phyloP scores from a whole-genome alignment of 805 yeast genomes.

The Monosporozyma solicola region DNA sequence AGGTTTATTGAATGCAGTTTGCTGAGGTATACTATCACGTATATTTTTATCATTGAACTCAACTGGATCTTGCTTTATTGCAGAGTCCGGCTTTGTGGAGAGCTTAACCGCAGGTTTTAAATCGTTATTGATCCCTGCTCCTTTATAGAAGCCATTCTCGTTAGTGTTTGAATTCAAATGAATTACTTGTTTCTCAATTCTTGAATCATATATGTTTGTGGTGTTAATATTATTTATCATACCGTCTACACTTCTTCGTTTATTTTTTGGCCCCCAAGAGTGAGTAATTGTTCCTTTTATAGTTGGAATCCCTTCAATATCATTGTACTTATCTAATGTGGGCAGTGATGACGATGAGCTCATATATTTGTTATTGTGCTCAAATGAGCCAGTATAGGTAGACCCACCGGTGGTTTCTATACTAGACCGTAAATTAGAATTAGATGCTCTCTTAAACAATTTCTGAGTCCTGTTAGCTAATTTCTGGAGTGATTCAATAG shows the following conservation, averaged over 20 bases:
- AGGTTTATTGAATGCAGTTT: neutral
- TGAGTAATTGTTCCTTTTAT: slow-evolving; percentile 43
- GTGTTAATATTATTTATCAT: neutral
- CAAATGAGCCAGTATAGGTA: neutral
- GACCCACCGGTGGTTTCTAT: neutral
- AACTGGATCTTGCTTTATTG: neutral
- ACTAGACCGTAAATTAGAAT: slow-evolving; percentile 6
- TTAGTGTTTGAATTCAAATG: slow-evolving; percentile 4
- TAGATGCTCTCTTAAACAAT: slow-evolving; percentile 21
- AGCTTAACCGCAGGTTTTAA: slow-evolving; percentile 16
- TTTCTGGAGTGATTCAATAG: slow-evolving; percentile 25
- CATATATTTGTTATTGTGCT: neutral
- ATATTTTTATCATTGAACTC: neutral
- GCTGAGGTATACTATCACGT: neutral
- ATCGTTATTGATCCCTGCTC: neutral
- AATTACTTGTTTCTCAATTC: slow-evolving; percentile 5
- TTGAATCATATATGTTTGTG: neutral
- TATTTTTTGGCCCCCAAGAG: slow-evolving; percentile 35
- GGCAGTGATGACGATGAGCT: neutral
- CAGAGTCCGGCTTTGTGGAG: neutral
- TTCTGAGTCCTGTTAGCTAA: slow-evolving; percentile 22
- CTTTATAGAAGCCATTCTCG: neutral
- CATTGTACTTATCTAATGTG: neutral
- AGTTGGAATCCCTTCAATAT: slow-evolving; percentile 20
- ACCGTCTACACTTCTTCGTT: neutral